Conservation (phyloP, 1,139 yeast genomes). For the Casaregolazyma lundiana region DNA sequence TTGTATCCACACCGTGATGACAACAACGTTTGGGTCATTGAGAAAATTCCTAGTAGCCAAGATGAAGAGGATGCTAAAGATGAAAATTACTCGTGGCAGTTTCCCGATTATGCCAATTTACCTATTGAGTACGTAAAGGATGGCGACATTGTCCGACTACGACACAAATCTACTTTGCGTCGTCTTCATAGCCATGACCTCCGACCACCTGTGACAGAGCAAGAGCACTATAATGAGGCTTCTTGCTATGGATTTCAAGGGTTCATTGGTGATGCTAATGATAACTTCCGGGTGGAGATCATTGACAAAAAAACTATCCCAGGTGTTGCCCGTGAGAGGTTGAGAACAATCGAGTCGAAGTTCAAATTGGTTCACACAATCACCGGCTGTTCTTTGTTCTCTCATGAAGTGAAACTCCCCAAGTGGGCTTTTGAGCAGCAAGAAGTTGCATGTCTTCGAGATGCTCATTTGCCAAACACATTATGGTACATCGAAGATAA, state of each 20-base stretch:
- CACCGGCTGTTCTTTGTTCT: slow-evolving; percentile 85
- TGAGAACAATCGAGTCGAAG: slow-evolving; percentile 76
- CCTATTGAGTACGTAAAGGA: slow-evolving; percentile 53
- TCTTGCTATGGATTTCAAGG: slow-evolving; percentile 90
- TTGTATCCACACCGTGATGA: slow-evolving; percentile 87
- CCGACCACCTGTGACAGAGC: slow-evolving; percentile 86
- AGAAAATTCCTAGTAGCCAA: slow-evolving; percentile 24
- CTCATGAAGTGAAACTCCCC: slow-evolving; percentile 82
- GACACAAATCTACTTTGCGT: slow-evolving; percentile 63
- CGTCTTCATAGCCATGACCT: slow-evolving; percentile 96
- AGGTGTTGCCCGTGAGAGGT: slow-evolving; percentile 55
- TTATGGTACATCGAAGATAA: slow-evolving; percentile 90
- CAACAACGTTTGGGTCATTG: slow-evolving; percentile 72
- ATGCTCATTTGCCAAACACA: slow-evolving; percentile 69
- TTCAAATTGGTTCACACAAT: slow-evolving; percentile 86
- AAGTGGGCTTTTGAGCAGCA: slow-evolving; percentile 97
- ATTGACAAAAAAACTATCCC: slow-evolving; percentile 53
- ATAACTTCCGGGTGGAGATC: slow-evolving; percentile 88
- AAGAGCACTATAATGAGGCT: slow-evolving; percentile 96
- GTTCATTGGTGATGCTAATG: slow-evolving; percentile 92
- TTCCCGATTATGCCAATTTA: slow-evolving; percentile 27
- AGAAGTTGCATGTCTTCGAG: slow-evolving; percentile 89
- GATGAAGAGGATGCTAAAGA: slow-evolving; percentile 16
- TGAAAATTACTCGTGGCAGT: slow-evolving; percentile 47
- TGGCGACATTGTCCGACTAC: slow-evolving; percentile 76